A percentile compares a stretch with the other conserved stretches of the same genome.
phyloP scores from a whole-genome alignment of 2,329 filamentous ascomycete species.

The Nemania bipapillata region DNA sequence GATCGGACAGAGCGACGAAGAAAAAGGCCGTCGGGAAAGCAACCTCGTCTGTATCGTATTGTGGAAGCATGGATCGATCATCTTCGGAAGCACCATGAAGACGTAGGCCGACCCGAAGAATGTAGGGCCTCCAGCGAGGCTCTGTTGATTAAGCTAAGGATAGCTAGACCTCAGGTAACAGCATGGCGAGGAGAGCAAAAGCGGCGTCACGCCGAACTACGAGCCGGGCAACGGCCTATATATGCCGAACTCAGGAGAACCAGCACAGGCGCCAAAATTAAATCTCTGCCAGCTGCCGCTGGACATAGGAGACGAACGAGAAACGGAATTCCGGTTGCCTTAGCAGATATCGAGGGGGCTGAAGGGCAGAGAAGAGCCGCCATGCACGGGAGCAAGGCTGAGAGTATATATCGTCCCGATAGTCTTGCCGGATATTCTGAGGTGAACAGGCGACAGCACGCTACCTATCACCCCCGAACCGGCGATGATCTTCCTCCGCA shows the following conservation, averaged over 20 bases:
- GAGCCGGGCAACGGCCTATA: constrained; percentile 15
- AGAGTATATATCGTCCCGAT: constrained; percentile 47
- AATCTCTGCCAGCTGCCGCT: constrained; percentile 26
- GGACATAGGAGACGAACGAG: constrained; percentile 39
- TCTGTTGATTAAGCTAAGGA: constrained; percentile 40
- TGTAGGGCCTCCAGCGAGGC: constrained; percentile 42
- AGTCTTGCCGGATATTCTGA: constrained; percentile 40
- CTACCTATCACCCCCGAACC: constrained; percentile 1
- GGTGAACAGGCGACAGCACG: constrained; percentile 4
- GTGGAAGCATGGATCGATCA: constrained; percentile 59
- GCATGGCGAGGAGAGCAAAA: constrained; percentile 39
- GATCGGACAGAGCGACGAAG: constrained; percentile 51
- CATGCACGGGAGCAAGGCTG: constrained; percentile 17
- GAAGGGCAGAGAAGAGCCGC: constrained; percentile 40
- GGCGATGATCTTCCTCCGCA: constrained; percentile 7
- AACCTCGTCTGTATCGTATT: constrained; percentile 55
- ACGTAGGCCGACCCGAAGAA: constrained; percentile 34
- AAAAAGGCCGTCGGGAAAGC: constrained; percentile 3
- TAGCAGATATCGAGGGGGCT: constrained; percentile 38
- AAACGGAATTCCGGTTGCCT: constrained; percentile 46
- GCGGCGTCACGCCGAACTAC: constrained; percentile 7
- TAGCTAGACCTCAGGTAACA: constrained; percentile 36
- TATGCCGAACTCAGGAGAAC: constrained; percentile 42
- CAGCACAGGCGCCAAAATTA: constrained; percentile 20
- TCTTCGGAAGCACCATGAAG: constrained; percentile 39